Evolutionary conservation across 2,329 filamentous ascomycete genomes (phyloP).

Genomic region (Colletotrichum shisoi): DNA sequence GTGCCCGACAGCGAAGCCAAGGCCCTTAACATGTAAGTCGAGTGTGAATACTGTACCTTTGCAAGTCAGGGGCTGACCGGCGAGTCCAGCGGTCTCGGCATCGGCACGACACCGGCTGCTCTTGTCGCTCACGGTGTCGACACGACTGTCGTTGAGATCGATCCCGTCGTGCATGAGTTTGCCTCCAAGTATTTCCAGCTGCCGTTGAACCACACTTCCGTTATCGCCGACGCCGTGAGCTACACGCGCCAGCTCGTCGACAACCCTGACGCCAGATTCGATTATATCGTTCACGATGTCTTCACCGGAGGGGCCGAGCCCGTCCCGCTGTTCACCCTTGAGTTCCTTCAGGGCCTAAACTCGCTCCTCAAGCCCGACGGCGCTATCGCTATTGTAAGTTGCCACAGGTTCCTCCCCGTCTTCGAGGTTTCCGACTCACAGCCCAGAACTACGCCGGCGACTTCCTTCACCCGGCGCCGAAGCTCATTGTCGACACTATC

Average conservation of each 20-base stretch:
- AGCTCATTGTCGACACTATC: slow-evolving; percentile 84
- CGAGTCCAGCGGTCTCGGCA: slow-evolving; percentile 76
- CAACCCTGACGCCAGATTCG: slow-evolving; percentile 64
- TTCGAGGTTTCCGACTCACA: slow-evolving; percentile 36
- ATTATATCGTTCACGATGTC: slow-evolving; percentile 97
- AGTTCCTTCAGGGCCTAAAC: slow-evolving; percentile 78
- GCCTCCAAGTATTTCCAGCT: slow-evolving; percentile 84
- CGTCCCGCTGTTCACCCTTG: slow-evolving; percentile 82
- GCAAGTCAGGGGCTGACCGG: slow-evolving; percentile 39
- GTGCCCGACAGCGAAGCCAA: slow-evolving; percentile 71
- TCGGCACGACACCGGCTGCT: slow-evolving; percentile 89
- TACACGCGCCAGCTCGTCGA: slow-evolving; percentile 64
- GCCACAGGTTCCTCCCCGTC: not conserved
- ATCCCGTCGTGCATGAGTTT: slow-evolving; percentile 85
- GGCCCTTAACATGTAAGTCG: slow-evolving; percentile 83
- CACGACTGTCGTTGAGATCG: slow-evolving; percentile 94
- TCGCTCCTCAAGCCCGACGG: slow-evolving; percentile 78
- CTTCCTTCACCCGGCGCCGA: slow-evolving; percentile 76
- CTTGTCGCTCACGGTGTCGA: slow-evolving; percentile 87
- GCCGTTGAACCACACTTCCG: slow-evolving; percentile 76
- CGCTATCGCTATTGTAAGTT: slow-evolving; percentile 82
- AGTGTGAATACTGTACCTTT: slow-evolving; percentile 1
- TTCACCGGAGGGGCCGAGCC: slow-evolving; percentile 97
- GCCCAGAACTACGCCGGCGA: slow-evolving; percentile 92
- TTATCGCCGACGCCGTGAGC: slow-evolving; percentile 81